Base-by-base conservation (phyloP, 306 rosid genomes). In the Amphicarpaea edgeworthii region DNA sequence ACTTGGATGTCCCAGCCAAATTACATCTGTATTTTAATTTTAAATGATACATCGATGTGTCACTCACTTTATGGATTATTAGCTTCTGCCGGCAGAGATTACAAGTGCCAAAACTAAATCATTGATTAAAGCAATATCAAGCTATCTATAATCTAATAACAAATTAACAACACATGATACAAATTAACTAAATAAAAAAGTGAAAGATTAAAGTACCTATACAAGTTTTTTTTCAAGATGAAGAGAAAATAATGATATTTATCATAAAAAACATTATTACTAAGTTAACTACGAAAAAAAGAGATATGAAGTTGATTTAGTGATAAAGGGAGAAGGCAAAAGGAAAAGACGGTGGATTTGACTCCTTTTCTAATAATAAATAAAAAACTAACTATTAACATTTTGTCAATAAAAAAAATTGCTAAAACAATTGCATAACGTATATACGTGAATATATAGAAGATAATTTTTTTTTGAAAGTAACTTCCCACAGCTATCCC, bases 1-100 rank as follows among this genome's bases (percentile, higher is more conserved):
- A 58, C 76, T 75, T 9, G 1, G 20, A 68, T 75, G 37, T 68
- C 15, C 34, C 21, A 50, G 3, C 54, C 45, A 57, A 69, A 19
- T 68, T 68, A 28, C 51, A 28, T 11, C 41, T 7, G 20, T 5
- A 70, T 47, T 47, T 45, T 45, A 14, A 45, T 45, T 45, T 45
- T 71, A 26, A 45, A 26, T 1, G 4, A 40, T 32, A 14, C n/a
- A n/a, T n/a, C n/a, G 8, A 57, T 5, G 5, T 12, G 21, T 51
- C 43, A 24, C 40, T 68, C 12, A 40, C 12, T 40, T 28, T 26
- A 46, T 46, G 40, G 51, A 34, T 26, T 46, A 34, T 26, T 46
- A 32, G 49, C 41, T 19, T 7, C 57, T 50, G 69, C 41, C 21
- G 10, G 21, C 10, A 49, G 55, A 49, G 9, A 49, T n/a, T 16